Base-by-base conservation (phyloP, 805 yeast species). In the Yamadazyma sp. region DNA sequence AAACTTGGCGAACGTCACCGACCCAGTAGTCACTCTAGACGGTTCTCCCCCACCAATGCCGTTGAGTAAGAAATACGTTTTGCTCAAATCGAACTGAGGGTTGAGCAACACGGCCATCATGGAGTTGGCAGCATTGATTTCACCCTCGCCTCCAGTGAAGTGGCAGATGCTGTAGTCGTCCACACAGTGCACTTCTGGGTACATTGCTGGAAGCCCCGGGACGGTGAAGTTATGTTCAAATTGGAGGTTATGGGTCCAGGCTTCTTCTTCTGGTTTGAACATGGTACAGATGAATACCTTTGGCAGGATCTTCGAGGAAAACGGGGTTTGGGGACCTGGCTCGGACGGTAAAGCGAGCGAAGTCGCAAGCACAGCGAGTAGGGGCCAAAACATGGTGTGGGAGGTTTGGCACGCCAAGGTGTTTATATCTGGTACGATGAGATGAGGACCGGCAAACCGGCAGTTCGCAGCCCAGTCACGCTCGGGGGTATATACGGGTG, bases 1-100 rank as follows among this genome's bases (percentile, higher is more conserved):
- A 55, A 64, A 80, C 49, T 70, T 73, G 25, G 84, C 71, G 49
- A 76, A 76, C 1, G 82, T 71, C 34, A 74, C 84, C 15, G 80
- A 71, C 25, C 84, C 85, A 38, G 78, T 50, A 19, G 84, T 73
- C 38, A 77, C 78, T 45, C 61, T 53, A 28, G 62, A 45, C 20
- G 85, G 85, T 46, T 76, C 72, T 38, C 80, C 77, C 42, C 84
- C 85, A 9, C 79, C 84, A 52, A 80, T 80, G 54, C 86, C 86
- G 15, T 81, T 80, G 44, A 78, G 62, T 47, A 80, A 47, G 64
- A 77, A 80, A 64, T 78, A 80, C 28, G 85, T 77, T 49, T 73
- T 70, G 24, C 77, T 54, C 35, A 80, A 67, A 52, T 80, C 82
- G 44, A 80, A 79, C 40, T 65, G 49, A 26, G 82, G 78, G 40